phyloP scores from a whole-genome alignment of 305 asterid genomes.

The Fraxinus xanthoxyloides region DNA sequence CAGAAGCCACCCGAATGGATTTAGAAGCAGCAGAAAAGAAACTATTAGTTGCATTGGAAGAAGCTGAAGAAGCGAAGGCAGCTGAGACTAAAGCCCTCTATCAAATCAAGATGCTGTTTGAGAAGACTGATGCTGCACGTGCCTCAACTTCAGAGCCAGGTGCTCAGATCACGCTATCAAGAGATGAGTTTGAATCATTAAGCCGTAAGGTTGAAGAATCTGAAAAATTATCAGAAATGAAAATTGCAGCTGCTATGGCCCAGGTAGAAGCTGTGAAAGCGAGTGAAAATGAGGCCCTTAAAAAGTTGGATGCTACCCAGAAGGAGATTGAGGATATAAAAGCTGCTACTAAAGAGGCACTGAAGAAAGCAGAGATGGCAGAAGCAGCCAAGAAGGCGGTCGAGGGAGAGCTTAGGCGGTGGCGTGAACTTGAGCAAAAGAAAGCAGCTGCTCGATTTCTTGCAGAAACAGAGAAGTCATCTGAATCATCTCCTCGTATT shows the following conservation, averaged over 20 bases:
- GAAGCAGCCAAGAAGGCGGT: constrained; percentile 88
- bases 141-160: constrained; percentile 63
- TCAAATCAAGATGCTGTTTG: constrained; percentile 60
- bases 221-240: constrained; percentile 61
- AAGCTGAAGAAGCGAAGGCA: constrained; percentile 77
- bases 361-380: constrained; percentile 78
- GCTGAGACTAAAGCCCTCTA: constrained; percentile 64
- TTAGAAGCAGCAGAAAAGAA: constrained; percentile 70
- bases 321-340: constrained; percentile 67
- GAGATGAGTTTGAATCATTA: constrained; percentile 65
- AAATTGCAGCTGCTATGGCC: constrained; percentile 79
- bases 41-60: constrained; percentile 42
- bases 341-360: constrained; percentile 59
- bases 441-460: constrained; percentile 71
- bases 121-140: constrained; percentile 62
- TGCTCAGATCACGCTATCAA: constrained; percentile 65
- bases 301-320: constrained; percentile 54
- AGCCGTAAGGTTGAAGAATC: constrained; percentile 74
- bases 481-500: constrained; percentile 41
- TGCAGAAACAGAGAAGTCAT: constrained; percentile 52
- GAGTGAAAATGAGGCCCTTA: constrained; percentile 67
- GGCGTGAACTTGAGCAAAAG: constrained; percentile 81
- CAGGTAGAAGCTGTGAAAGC: constrained; percentile 87
- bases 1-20: constrained; percentile 47
- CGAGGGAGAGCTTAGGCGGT: constrained; percentile 82